A percentile compares a stretch with the other conserved stretches of the same genome.
Conservation (phyloP, 2,329 filamentous ascomycete species). For the Acrodontium crateriforme region DNA sequence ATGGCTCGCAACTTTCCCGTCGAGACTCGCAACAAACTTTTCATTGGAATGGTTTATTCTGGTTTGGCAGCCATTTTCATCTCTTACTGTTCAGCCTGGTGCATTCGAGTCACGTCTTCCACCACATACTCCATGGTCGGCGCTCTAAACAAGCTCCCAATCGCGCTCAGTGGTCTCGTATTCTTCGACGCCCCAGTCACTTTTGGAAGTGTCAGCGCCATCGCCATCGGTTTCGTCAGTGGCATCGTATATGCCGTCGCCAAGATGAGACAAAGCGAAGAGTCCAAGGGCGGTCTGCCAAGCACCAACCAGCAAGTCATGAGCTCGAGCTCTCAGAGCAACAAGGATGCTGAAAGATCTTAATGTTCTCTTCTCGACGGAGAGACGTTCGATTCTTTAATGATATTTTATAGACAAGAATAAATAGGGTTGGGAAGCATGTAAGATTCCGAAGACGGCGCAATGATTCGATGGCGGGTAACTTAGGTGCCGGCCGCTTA, state of each 20-base stretch:
- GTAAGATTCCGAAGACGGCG: too few relatives aligned
- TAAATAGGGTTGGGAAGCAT: too few relatives aligned
- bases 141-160: slow-evolving; percentile 92
- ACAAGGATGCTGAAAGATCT: slow-evolving; percentile 71
- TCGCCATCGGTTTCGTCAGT: slow-evolving; percentile 78
- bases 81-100: slow-evolving; percentile 98
- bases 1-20: slow-evolving; percentile 74
- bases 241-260: slow-evolving; percentile 82
- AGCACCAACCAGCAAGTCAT: slow-evolving; percentile 40
- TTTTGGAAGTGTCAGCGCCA: slow-evolving; percentile 80
- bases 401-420: too few relatives aligned
- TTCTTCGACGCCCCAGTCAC: slow-evolving; percentile 95
- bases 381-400: too few relatives aligned
- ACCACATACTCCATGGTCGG: slow-evolving; percentile 99
- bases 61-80: slow-evolving; percentile 91
- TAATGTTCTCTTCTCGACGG: too few relatives aligned
- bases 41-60: slow-evolving; percentile 85
- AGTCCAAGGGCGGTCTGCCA: slow-evolving; percentile 48
- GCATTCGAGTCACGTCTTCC: slow-evolving; percentile 89
- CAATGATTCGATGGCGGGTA: too few relatives aligned
- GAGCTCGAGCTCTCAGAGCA: slow-evolving; percentile 84
- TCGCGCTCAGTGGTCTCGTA: slow-evolving; percentile 78
- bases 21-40: slow-evolving; percentile 62
- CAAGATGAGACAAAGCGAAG: slow-evolving; percentile 68
- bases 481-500: too few relatives aligned